Evolutionary conservation across 257 asterid genomes (phyloP).

Genomic region (Primulina eburnea): DNA sequence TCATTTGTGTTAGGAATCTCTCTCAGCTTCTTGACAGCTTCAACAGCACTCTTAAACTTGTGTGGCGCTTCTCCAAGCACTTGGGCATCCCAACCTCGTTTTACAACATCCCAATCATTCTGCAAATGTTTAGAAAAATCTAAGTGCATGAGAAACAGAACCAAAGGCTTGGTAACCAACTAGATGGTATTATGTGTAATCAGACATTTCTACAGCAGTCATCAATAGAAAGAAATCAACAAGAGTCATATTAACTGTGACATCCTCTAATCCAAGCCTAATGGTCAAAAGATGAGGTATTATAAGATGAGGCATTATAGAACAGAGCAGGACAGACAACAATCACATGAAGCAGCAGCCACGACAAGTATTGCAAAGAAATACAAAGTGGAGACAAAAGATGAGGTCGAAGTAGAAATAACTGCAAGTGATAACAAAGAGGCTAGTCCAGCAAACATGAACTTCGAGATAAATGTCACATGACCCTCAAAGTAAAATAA

Average conservation of each 20-base stretch:
- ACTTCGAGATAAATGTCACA: neutral
- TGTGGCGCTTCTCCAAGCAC: slow-evolving; percentile 96
- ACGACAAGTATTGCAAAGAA: no score
- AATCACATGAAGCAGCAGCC: neutral
- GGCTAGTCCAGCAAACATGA: neutral
- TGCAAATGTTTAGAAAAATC: slow-evolving; percentile 21
- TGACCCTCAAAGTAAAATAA: neutral
- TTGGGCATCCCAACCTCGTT: slow-evolving; percentile 99
- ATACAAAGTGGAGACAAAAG: neutral
- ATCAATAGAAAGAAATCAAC: neutral
- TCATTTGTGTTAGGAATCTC: slow-evolving; percentile 60
- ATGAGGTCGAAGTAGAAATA: neutral
- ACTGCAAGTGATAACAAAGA: neutral
- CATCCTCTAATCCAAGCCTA: neutral
- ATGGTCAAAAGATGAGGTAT: neutral
- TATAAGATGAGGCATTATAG: neutral
- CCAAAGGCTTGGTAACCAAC: neutral
- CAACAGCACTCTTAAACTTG: slow-evolving; percentile 67
- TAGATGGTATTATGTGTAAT: neutral
- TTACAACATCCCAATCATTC: slow-evolving; percentile 95
- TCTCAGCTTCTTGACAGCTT: slow-evolving; percentile 88
- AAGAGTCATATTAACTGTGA: neutral
- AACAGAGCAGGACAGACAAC: neutral
- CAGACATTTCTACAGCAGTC: neutral
- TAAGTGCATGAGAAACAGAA: slow-evolving; percentile 17